These are phyloP conservation scores for Lactarius quietus DNA, from an alignment of 768 basidiomycete species.

Conservation along the genomic window DNA sequence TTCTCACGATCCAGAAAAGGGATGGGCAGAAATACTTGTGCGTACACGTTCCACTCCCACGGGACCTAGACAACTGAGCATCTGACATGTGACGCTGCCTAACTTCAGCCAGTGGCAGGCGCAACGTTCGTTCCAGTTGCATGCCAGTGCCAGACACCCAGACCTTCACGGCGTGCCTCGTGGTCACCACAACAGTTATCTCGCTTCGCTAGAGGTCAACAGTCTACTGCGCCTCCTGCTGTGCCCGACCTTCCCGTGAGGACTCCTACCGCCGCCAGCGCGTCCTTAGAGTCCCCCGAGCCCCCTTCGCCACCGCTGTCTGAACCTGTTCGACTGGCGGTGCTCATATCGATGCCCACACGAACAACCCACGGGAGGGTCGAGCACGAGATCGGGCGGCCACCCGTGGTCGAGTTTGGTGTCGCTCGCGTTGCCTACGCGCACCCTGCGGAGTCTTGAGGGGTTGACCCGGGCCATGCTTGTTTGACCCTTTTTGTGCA, in stretches of 20 bases:
- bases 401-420: conserved; percentile 18
- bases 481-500: not conserved
- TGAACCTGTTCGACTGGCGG: not conserved
- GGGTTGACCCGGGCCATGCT: no score
- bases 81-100: no score
- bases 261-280: not conserved
- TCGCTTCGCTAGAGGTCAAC: not conserved
- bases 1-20: conserved; percentile 4
- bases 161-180: not conserved
- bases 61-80: no score
- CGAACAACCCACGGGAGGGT: not conserved
- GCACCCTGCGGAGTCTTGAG: not conserved
- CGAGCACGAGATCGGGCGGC: not conserved
- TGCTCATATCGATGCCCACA: conserved; percentile 18
- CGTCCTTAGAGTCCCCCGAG: not conserved
- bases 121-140: not conserved
- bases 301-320: not conserved
- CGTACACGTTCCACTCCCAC: not conserved
- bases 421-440: conserved; percentile 2
- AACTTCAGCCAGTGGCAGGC: conserved; percentile 17
- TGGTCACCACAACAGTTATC: not conserved
- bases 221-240: not conserved
- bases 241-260: not conserved
- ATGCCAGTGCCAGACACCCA: not conserved
- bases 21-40: conserved; percentile 14